Conservation (phyloP, 2,329 filamentous ascomycete genomes). For the Talaromyces sp. region DNA sequence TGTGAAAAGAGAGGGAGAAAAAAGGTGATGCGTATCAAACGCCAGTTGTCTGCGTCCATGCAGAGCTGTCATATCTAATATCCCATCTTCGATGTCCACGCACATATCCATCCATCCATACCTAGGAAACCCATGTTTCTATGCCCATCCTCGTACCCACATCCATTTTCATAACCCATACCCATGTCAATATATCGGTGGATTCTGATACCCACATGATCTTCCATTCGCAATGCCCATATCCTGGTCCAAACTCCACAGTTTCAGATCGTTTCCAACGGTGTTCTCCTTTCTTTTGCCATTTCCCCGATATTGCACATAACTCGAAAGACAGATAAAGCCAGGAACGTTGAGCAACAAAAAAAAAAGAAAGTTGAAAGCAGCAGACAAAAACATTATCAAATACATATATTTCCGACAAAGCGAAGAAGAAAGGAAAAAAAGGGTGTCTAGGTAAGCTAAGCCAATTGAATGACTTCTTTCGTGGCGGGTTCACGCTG, state of each 20-base stretch:
- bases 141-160: not conserved
- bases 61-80: not conserved
- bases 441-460: not conserved
- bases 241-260: not conserved
- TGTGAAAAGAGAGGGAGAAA: not conserved
- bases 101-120: not conserved
- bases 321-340: not conserved
- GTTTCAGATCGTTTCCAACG: not conserved
- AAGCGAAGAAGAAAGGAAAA: not conserved
- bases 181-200: not conserved
- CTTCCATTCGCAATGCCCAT: not conserved
- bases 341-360: not conserved
- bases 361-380: not conserved
- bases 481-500: not conserved
- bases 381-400: not conserved
- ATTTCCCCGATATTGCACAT: not conserved
- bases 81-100: not conserved
- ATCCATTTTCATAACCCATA: not conserved
- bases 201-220: not conserved
- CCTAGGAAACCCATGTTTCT: no score
- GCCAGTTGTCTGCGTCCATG: not conserved
- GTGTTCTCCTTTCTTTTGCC: not conserved
- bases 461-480: not conserved
- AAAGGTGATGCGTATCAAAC: conserved; percentile 10
- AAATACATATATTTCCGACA: not conserved